Evolutionary conservation across 2,329 filamentous ascomycete species (phyloP), one percentile per base, ranked within the genome.

Genomic region (Lachnellula hyalina): DNA sequence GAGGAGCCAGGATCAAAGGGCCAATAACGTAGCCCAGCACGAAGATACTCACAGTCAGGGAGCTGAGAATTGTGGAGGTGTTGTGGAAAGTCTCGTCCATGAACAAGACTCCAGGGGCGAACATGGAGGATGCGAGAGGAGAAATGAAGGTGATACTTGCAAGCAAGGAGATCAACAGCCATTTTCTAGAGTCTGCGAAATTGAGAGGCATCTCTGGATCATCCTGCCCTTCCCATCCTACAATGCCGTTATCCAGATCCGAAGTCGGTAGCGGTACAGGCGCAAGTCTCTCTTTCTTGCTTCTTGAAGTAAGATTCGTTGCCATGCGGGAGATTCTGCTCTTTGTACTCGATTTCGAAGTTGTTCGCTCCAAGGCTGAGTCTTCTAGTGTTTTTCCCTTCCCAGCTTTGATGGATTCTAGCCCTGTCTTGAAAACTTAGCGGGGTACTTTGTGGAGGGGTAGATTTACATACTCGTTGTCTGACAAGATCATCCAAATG

Each of bases 201-300:
- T 85, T 85, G 61, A 82, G 73, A 2, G 82, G 82, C 69, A 81
- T 80, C 2, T 71, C 69, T 0, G 80, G 80, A 63, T 85, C 82
- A 52, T 79, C 74, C 63, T 81, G 78, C 38, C 73, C 67, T 3
- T 85, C 81, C 82, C 82, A 85, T 36, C 81, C 82, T 17, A 85
- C 77, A 55, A 84, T 64, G n/a, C 77, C 77, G 1, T 68, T 70
- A 51, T 73, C 73, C 19, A 85, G 75, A 59, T 84, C 74, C 17
- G 74, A 76, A 28, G 76, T 59, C 0, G 80, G 81, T n/a, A 70
- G 55, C 28, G 47, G 53, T 4, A 54, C 51, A 3, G 56, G 58
- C 19, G 58, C 48, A 25, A 67, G 49, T 17, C 60, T 54, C 36
- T 58, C 53, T 47, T 66, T 65, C 51, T 61, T 64, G 52, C 59